Percentiles rank a stretch among this genome's conserved stretches.
phyloP scores from a whole-genome alignment of 2,329 filamentous ascomycete species.

The Aspergillus tanneri region DNA sequence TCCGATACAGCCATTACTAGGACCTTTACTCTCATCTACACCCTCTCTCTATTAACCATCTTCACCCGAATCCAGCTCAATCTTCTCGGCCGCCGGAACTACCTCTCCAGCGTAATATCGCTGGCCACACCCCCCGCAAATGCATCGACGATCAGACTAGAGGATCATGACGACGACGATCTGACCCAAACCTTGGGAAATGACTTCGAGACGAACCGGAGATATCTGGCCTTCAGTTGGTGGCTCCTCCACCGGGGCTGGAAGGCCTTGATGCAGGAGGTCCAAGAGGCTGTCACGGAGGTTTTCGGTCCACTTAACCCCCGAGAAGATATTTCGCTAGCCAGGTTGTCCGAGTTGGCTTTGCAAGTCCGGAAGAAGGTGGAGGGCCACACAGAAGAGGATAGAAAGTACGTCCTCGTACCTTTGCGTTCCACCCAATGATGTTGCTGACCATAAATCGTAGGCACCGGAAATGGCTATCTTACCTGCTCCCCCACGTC shows the following conservation, averaged over 20 bases:
- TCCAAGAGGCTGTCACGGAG: conserved; percentile 81
- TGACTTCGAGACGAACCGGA: conserved; percentile 93
- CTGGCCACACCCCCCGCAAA: conserved; percentile 74
- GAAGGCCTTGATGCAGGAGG: conserved; percentile 75
- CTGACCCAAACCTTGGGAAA: conserved; percentile 82
- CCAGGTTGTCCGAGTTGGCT: conserved; percentile 75
- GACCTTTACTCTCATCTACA: conserved; percentile 89
- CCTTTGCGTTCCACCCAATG: conserved; percentile 9
- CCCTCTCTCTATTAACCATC: conserved; percentile 81
- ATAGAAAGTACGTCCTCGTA: conserved; percentile 52
- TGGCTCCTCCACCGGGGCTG: conserved; percentile 93
- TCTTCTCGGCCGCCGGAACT: conserved; percentile 89
- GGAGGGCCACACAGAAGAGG: conserved; percentile 69
- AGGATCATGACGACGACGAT: conserved; percentile 93
- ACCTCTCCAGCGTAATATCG: conserved; percentile 91
- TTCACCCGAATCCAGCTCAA: conserved; percentile 95
- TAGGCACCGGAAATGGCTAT: conserved; percentile 69
- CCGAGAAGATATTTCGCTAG: conserved; percentile 80
- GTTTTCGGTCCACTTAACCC: conserved; percentile 88
- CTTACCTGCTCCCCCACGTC: conserved; percentile 75
- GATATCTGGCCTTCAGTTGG: conserved; percentile 96
- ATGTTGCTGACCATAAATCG: conserved; percentile 22
- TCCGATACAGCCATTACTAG: conserved; percentile 71
- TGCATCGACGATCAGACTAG: conserved; percentile 75
- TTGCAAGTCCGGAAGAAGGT: conserved; percentile 80